Evolutionary conservation across 495 filamentous ascomycete species (phyloP).

Genomic region (Annulohypoxylon bovei): DNA sequence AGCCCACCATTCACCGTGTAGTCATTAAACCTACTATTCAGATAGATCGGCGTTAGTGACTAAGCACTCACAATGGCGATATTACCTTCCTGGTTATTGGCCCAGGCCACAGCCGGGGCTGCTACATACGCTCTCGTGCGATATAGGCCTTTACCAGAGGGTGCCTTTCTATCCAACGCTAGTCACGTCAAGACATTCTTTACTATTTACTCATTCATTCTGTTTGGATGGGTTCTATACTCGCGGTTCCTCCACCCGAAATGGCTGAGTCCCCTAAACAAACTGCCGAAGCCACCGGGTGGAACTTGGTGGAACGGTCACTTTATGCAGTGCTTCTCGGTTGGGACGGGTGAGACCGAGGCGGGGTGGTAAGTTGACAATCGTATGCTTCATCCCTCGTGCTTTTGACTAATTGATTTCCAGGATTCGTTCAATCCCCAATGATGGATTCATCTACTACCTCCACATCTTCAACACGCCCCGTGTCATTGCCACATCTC

Average conservation of each 20-base stretch:
- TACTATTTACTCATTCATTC: not conserved
- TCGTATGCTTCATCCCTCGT: not conserved
- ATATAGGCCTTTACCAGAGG: conserved; percentile 5
- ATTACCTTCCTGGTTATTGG: conserved; percentile 12
- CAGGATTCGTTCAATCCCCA: conserved; percentile 67
- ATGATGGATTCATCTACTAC: conserved; percentile 74
- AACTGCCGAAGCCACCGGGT: conserved; percentile 2
- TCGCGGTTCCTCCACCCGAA: not conserved
- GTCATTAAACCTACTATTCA: not conserved
- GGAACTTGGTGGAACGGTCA: conserved; percentile 22
- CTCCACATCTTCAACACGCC: conserved; percentile 65
- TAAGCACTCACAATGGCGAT: conserved; percentile 10
- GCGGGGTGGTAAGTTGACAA: conserved; percentile 12
- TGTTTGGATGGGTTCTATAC: not conserved
- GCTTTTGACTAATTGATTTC: not conserved
- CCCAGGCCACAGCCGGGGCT: conserved; percentile 4
- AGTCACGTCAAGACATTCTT: not conserved
- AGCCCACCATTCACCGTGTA: conserved; percentile 3
- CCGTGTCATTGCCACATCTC: conserved; percentile 62
- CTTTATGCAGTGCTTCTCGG: conserved; percentile 4
- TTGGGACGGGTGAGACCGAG: conserved; percentile 3
- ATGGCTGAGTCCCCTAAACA: conserved; percentile 12
- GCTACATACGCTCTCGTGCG: not conserved
- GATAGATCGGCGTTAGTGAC: conserved; percentile 4
- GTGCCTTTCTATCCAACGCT: not conserved